Conservation (phyloP, 139 green algal species). For the Eudorina sp. region DNA sequence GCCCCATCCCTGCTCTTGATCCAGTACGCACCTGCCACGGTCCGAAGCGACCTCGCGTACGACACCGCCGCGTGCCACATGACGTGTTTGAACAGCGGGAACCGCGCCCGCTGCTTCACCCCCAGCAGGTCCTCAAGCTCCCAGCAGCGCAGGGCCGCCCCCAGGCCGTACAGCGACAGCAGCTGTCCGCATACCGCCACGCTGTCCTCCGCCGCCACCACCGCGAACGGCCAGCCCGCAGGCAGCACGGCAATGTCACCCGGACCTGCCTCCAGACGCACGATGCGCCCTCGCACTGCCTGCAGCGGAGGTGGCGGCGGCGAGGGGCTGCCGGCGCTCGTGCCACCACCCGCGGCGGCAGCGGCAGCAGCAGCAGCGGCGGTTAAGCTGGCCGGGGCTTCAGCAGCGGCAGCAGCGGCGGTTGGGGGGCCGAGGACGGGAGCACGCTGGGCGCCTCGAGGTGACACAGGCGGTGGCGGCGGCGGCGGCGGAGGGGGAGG, state of each 20-base stretch:
- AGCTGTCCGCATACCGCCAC: slow-evolving; percentile 24
- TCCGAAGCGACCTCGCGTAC: slow-evolving; percentile 31
- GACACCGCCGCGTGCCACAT: slow-evolving; percentile 57
- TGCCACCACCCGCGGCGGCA: not conserved
- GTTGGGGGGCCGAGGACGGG: not conserved
- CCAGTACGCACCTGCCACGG: slow-evolving; percentile 44
- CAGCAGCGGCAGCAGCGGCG: not conserved
- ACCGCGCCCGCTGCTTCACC: slow-evolving; percentile 48
- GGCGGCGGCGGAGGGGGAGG: not conserved
- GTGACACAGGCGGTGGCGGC: not conserved
- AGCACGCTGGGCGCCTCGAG: not conserved
- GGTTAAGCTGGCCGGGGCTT: not conserved
- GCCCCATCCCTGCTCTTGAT: too few relatives aligned
- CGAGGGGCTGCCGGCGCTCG: too few relatives aligned
- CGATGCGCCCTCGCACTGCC: not conserved
- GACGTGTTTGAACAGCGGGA: slow-evolving; percentile 57
- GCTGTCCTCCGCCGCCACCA: slow-evolving; percentile 35
- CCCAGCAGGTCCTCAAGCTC: slow-evolving; percentile 52
- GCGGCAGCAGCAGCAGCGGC: not conserved
- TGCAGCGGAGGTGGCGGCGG: not conserved
- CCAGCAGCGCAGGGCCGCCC: slow-evolving; percentile 32
- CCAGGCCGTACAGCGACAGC: slow-evolving; percentile 39
- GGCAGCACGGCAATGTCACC: slow-evolving; percentile 52
- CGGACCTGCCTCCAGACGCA: slow-evolving; percentile 28
- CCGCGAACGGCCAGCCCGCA: slow-evolving; percentile 52